Percentiles rank a stretch among this genome's conserved stretches.
Conservation (phyloP, 106 monocot genomes). For the Agapanthus africanus region DNA sequence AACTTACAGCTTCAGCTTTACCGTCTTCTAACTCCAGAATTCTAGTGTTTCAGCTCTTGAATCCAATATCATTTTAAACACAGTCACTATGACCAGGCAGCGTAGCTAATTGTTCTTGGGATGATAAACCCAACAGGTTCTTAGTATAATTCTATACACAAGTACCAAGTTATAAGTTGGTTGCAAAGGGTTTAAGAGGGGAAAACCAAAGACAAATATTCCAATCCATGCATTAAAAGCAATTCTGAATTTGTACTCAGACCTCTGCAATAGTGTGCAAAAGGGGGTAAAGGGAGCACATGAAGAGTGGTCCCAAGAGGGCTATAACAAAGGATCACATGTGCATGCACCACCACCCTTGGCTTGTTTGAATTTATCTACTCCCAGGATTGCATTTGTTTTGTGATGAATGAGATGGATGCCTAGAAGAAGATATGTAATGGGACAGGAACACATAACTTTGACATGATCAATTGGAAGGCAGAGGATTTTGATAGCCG, state of each 20-base stretch:
- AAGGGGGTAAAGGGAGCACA: background rate
- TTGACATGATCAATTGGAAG: background rate
- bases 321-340: background rate
- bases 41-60: too few relatives aligned
- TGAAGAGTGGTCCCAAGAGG: background rate
- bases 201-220: constrained; percentile 12
- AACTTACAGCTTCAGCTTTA: too few relatives aligned
- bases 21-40: too few relatives aligned
- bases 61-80: too few relatives aligned
- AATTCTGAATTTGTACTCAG: constrained; percentile 1
- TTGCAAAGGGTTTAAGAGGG: too few relatives aligned
- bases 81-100: too few relatives aligned
- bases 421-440: background rate
- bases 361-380: background rate
- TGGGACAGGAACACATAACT: background rate
- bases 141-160: too few relatives aligned
- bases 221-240: constrained; percentile 1
- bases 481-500: background rate
- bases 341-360: background rate
- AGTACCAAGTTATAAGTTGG: too few relatives aligned
- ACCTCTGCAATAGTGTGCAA: background rate
- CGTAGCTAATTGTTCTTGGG: too few relatives aligned
- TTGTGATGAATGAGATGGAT: background rate
- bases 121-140: too few relatives aligned
- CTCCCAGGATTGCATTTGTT: constrained; percentile 1